Base-by-base conservation (phyloP, 2,329 filamentous ascomycete species). In the Ophiobolus disseminans region DNA sequence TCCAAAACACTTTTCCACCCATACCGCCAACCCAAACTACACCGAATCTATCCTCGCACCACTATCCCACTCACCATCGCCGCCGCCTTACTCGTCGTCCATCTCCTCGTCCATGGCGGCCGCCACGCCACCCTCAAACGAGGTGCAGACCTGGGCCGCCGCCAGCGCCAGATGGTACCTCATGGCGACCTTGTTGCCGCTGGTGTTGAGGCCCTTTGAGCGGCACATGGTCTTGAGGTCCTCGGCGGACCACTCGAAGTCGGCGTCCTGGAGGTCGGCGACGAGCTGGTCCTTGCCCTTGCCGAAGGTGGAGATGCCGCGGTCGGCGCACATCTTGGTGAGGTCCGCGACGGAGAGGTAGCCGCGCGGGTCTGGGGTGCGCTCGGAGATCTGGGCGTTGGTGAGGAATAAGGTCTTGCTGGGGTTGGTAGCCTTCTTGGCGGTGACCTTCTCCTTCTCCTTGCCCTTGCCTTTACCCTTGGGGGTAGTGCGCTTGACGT, bases 161-260 rank as follows among this genome's bases (percentile, higher is more conserved):
- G 41, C 48, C 19, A 64, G 40, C 2, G 69, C 68, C 19, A 72
- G 47, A 48, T 62, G 57, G 22, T 65, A 63, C 32, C 47, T 51
- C 50, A 70, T 57, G 40, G 58, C 45, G 7, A 45, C 17, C 55
- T 69, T 71, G 23, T 20, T 65, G 14, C 56, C 58, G 11, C 53
- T 50, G 3, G 39, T 39, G 11, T 50, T 60, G 25, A 71, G 45
- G 19, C 61, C 62, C 48, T 60, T 62, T 5, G 50, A 25, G 19
- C 48, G 50, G 40, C 60, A 63, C 58, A 62, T 60, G 23, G 53
- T 57, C 51, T 55, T 55, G 10, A 72, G 55, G 11, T 66, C 51
- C 5, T 38, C 40, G 8, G 51, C 25, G 3, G 36, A 59, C 40
- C 48, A 60, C 48, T 53, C 41, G 11, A 59, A 52, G 41, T 72